phyloP scores from a whole-genome alignment of 2,329 filamentous ascomycete species.

The Apiospora marii region DNA sequence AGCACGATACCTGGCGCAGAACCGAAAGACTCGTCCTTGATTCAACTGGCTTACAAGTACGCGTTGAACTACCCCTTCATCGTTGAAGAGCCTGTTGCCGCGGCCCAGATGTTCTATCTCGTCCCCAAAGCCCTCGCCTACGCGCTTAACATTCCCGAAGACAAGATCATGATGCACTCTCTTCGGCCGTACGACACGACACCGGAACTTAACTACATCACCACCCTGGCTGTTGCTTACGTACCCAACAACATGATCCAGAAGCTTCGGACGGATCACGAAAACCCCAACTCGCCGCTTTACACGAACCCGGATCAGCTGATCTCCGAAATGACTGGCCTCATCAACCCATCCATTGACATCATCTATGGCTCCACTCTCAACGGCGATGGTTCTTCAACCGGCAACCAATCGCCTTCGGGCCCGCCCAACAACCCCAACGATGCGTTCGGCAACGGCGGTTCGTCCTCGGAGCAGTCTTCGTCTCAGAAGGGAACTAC shows the following conservation, averaged over 20 bases:
- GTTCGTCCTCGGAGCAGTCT: constrained; percentile 51
- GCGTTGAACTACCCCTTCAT: constrained; percentile 87
- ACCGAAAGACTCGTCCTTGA: constrained; percentile 72
- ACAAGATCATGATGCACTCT: constrained; percentile 71
- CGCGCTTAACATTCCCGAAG: constrained; percentile 62
- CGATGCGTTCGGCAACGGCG: constrained; percentile 52
- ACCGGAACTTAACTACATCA: constrained; percentile 75
- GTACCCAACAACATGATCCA: constrained; percentile 77
- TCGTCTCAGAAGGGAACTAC: constrained; percentile 69
- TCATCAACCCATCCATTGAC: constrained; percentile 86
- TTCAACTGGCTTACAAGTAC: constrained; percentile 86
- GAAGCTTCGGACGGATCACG: constrained; percentile 72
- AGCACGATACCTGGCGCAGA: constrained; percentile 59
- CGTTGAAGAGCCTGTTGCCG: constrained; percentile 72
- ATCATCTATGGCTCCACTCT: constrained; percentile 59
- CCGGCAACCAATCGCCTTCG: constrained; percentile 48
- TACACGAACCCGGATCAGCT: constrained; percentile 75
- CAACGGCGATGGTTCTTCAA: constrained; percentile 48
- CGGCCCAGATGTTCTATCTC: constrained; percentile 84
- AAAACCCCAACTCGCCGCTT: constrained; percentile 73
- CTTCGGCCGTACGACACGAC: constrained; percentile 81
- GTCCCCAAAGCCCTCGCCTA: constrained; percentile 76
- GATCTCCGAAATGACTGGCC: constrained; percentile 75
- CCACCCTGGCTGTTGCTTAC: constrained; percentile 79
- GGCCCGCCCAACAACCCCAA: constrained; percentile 41